A percentile compares a stretch with the other conserved stretches of the same genome.
Evolutionary conservation across 805 yeast genomes (phyloP).

Genomic region (Starmerella khaoyaiensis): DNA sequence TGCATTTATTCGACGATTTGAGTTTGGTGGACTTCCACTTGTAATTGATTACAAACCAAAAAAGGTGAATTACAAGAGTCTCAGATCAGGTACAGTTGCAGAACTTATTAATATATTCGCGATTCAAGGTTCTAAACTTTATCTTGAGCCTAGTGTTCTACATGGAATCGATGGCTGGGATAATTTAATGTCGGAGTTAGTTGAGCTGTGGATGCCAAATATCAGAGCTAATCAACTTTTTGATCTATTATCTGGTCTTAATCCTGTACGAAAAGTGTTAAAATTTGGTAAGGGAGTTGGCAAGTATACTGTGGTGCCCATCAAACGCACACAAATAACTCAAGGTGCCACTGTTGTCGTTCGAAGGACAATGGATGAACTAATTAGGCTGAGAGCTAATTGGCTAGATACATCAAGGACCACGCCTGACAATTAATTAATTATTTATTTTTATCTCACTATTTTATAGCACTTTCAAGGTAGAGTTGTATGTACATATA

Average conservation of each 20-base stretch:
- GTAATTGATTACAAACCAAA: constrained; percentile 87
- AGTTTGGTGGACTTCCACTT: constrained; percentile 37
- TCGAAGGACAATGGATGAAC: constrained; percentile 13
- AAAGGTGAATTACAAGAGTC: constrained; percentile 69
- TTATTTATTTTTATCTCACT: neutral
- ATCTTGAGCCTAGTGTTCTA: constrained; percentile 45
- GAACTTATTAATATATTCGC: constrained; percentile 83
- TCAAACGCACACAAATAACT: constrained; percentile 7
- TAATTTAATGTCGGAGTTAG: constrained; percentile 41
- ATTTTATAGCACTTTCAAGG: neutral
- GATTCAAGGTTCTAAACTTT: constrained; percentile 70
- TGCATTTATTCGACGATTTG: constrained; percentile 51
- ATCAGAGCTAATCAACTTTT: constrained; percentile 67
- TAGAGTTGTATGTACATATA: too few species aligned
- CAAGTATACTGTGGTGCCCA: constrained; percentile 10
- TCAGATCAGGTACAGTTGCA: constrained; percentile 72
- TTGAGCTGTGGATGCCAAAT: constrained; percentile 78
- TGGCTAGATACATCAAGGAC: constrained; percentile 14
- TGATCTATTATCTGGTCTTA: constrained; percentile 71
- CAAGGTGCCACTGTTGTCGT: constrained; percentile 13
- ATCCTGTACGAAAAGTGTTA: constrained; percentile 44
- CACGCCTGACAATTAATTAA: constrained; percentile 2
- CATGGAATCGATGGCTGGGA: constrained; percentile 72
- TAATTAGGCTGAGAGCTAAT: constrained; percentile 6
- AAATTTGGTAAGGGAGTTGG: constrained; percentile 9